Evolutionary conservation across 2,329 filamentous ascomycete genomes (phyloP).

Genomic region (Dactylellina drechsleri): DNA sequence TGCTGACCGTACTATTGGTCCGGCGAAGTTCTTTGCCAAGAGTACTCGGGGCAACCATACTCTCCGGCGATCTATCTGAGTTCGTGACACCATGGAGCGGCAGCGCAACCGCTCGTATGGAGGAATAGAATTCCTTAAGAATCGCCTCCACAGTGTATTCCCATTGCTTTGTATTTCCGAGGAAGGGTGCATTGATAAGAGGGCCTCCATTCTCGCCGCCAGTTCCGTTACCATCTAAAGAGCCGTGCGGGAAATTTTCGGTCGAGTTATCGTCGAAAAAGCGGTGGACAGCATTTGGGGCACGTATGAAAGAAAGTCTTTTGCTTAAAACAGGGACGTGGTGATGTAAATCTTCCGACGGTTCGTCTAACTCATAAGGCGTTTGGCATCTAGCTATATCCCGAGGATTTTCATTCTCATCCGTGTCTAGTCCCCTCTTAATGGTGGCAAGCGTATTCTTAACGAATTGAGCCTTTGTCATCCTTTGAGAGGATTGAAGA

Average conservation of each 20-base stretch:
- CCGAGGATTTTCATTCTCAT: constrained; percentile 51
- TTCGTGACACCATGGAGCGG: constrained; percentile 78
- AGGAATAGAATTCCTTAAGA: constrained; percentile 88
- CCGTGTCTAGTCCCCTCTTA: constrained; percentile 71
- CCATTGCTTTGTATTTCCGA: constrained; percentile 81
- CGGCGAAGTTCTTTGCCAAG: constrained; percentile 63
- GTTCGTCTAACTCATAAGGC: constrained; percentile 55
- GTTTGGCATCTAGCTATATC: constrained; percentile 56
- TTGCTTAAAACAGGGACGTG: constrained; percentile 62
- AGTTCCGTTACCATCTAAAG: constrained; percentile 62
- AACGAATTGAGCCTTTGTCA: constrained; percentile 93
- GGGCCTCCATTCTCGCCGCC: constrained; percentile 72
- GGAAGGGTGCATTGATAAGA: constrained; percentile 79
- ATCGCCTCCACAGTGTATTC: constrained; percentile 89
- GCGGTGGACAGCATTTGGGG: constrained; percentile 58
- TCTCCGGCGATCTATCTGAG: constrained; percentile 36
- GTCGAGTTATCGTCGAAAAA: constrained; percentile 54
- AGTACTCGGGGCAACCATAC: constrained; percentile 26
- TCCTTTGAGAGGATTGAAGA: constrained; percentile 81
- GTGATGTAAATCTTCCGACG: constrained; percentile 19
- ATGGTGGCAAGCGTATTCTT: constrained; percentile 96
- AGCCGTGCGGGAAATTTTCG: constrained; percentile 53
- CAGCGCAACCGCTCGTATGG: constrained; percentile 85
- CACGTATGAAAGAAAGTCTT: constrained; percentile 56
- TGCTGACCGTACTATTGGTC: constrained; percentile 89